Evolutionary conservation across 257 asterid species (phyloP).

Genomic region (Solanum raphanifolium): DNA sequence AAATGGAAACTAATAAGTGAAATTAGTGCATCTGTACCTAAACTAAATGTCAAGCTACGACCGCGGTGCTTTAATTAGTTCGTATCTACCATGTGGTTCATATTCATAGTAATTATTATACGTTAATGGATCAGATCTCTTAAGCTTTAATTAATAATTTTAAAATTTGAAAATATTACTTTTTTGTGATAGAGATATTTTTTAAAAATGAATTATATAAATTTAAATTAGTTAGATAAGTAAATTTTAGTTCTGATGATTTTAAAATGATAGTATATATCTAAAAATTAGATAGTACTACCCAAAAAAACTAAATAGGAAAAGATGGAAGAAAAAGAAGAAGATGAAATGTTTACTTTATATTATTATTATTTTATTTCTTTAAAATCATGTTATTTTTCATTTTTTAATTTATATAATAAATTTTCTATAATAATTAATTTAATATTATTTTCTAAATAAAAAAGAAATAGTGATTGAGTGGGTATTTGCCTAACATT

Average conservation of each 20-base stretch:
- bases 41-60: background rate
- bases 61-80: background rate
- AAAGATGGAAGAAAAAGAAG: background rate
- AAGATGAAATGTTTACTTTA: background rate
- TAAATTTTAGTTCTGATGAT: background rate
- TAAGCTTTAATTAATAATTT: background rate
- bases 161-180: background rate
- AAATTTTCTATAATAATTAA: too few relatives aligned
- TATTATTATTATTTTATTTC: too few relatives aligned
- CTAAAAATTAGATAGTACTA: too few relatives aligned
- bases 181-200: background rate
- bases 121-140: background rate
- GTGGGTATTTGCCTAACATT: background rate
- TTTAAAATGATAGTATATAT: too few relatives aligned
- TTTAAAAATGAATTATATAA: background rate
- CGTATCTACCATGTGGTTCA: background rate
- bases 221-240: background rate
- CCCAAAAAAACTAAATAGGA: background rate
- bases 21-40: background rate
- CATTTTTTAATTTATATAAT: too few relatives aligned
- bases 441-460: too few relatives aligned
- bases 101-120: background rate
- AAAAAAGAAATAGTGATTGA: background rate
- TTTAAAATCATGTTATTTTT: too few relatives aligned
- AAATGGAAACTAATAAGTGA: background rate